phyloP scores from a whole-genome alignment of 2,329 filamentous ascomycete species.

The Verticillium zaregamsianum region DNA sequence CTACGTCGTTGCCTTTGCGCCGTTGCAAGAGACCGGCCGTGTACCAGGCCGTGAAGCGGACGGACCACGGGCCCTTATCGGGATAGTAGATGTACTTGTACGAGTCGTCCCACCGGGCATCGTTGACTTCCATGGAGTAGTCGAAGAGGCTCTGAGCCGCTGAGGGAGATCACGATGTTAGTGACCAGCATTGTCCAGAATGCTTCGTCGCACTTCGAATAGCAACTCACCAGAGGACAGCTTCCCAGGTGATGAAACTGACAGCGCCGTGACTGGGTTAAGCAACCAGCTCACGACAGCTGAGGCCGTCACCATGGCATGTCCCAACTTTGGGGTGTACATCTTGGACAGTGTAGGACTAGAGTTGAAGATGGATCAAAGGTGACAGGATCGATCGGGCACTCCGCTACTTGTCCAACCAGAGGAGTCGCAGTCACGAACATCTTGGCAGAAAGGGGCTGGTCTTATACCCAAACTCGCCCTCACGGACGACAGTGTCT shows the following conservation, averaged over 20 bases:
- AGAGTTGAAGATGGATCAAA: too few relatives aligned
- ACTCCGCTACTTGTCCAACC: too few relatives aligned
- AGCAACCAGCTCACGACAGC: background rate
- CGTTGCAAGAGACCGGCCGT: constrained; percentile 30
- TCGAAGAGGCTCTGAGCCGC: constrained; percentile 32
- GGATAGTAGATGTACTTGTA: constrained; percentile 38
- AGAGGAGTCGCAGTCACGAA: too few relatives aligned
- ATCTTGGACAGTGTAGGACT: background rate
- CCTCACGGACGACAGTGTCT: too few relatives aligned
- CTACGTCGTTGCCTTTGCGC: constrained; percentile 26
- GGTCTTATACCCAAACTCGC: too few relatives aligned
- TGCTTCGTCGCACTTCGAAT: background rate
- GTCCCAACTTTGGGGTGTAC: background rate
- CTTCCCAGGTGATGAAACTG: background rate
- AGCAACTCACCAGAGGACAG: background rate
- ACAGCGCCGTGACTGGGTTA: background rate
- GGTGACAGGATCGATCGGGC: too few relatives aligned
- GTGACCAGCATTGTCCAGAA: background rate
- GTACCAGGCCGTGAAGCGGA: constrained; percentile 39
- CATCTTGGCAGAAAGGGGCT: too few relatives aligned
- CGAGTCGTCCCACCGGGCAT: constrained; percentile 32
- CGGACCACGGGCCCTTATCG: constrained; percentile 36
- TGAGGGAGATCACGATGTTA: constrained; percentile 5
- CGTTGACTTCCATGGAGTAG: constrained; percentile 33
- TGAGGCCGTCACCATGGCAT: background rate